Conservation (phyloP, 2,329 filamentous ascomycete species). For the Sphaceloma murrayae region DNA sequence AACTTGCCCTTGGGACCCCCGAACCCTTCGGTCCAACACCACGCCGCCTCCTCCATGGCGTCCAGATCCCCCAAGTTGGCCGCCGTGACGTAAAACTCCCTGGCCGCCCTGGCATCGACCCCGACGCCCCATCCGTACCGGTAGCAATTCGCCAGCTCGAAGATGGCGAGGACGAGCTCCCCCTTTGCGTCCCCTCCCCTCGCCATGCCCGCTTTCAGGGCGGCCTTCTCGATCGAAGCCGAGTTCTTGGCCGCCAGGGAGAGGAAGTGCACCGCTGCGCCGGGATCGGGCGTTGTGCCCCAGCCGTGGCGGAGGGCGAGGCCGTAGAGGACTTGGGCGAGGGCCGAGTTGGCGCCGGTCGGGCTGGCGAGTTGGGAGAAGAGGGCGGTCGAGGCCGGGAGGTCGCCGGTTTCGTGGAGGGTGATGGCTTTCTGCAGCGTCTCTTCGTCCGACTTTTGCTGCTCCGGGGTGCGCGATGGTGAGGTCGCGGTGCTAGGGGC, state of each 20-base stretch:
- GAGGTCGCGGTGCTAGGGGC: background rate
- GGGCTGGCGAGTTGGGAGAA: constrained; percentile 80
- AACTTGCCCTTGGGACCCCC: constrained; percentile 97
- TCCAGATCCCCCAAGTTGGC: constrained; percentile 94
- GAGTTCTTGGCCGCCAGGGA: constrained; percentile 84
- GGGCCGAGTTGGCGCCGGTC: constrained; percentile 74
- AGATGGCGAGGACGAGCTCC: constrained; percentile 91
- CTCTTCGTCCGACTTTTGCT: constrained; percentile 32
- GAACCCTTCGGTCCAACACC: constrained; percentile 96
- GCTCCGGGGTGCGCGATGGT: background rate
- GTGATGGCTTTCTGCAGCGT: constrained; percentile 94
- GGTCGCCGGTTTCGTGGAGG: constrained; percentile 75
- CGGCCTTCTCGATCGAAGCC: constrained; percentile 74
- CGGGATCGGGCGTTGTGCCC: constrained; percentile 68
- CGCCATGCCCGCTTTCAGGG: constrained; percentile 76
- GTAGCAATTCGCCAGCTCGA: constrained; percentile 87
- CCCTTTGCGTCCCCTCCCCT: constrained; percentile 93
- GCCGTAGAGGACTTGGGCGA: constrained; percentile 92
- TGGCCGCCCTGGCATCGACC: constrained; percentile 75
- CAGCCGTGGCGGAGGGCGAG: constrained; percentile 90
- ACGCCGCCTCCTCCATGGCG: constrained; percentile 92
- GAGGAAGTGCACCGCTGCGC: constrained; percentile 70
- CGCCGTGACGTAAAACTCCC: constrained; percentile 92
- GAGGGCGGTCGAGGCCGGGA: constrained; percentile 70
- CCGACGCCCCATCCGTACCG: constrained; percentile 87